Conservation (phyloP, 495 filamentous ascomycete species). For the Penicillium ucsense region DNA sequence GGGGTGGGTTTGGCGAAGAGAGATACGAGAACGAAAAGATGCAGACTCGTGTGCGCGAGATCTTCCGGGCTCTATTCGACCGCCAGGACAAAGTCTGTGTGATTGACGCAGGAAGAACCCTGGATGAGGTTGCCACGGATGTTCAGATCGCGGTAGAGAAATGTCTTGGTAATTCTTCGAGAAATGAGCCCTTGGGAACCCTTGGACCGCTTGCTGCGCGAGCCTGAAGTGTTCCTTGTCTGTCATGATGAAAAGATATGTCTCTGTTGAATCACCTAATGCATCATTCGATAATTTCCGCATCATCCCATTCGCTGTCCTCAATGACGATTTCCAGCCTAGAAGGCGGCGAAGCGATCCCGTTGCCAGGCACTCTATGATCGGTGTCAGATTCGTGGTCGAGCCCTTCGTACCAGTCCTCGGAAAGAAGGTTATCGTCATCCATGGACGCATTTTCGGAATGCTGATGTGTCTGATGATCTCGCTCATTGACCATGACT, state of each 20-base stretch:
- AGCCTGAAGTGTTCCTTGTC: background rate
- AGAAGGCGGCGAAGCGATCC: conserved; percentile 5
- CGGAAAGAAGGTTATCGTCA: conserved; percentile 25
- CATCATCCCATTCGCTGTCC: conserved; percentile 52
- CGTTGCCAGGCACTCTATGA: conserved; percentile 5
- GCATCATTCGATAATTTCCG: conserved; percentile 37
- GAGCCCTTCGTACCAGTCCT: conserved; percentile 24
- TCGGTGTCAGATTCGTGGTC: conserved; percentile 31
- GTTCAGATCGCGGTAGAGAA: conserved; percentile 49
- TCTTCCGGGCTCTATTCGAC: conserved; percentile 49
- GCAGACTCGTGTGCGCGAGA: conserved; percentile 66
- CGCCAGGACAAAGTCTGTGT: conserved; percentile 28
- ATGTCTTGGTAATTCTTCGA: conserved; percentile 27
- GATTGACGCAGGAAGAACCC: conserved; percentile 43
- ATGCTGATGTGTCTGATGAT: background rate
- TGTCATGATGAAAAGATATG: background rate
- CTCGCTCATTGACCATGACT: no score
- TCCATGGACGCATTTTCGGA: conserved; percentile 9
- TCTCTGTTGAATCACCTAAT: background rate
- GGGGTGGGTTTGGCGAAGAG: conserved; percentile 82
- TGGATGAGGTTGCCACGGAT: conserved; percentile 49
- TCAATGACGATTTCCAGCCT: conserved; percentile 43
- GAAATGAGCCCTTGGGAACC: conserved; percentile 28
- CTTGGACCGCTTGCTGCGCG: conserved; percentile 31
- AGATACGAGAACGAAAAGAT: conserved; percentile 79